These are phyloP conservation scores for Lichtheimia hyalospora DNA, from an alignment of 371 early-diverging fungal species.

Conservation along the genomic window DNA sequence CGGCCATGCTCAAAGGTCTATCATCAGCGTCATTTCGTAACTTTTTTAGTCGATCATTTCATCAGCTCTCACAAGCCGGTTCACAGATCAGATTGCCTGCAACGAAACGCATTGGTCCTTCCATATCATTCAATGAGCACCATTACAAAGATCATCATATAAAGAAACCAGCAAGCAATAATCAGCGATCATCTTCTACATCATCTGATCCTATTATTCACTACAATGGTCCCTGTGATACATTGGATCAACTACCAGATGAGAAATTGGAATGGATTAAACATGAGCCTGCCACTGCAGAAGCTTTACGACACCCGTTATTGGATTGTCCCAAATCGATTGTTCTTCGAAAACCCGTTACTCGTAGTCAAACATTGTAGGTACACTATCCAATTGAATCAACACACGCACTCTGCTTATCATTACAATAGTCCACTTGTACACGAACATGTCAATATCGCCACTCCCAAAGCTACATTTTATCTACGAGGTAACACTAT, in stretches of 20 bases:
- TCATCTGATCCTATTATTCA: slow-evolving; percentile 33
- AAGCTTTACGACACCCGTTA: slow-evolving; percentile 22
- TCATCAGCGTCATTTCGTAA: slow-evolving; percentile 18
- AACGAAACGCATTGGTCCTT: slow-evolving; percentile 5
- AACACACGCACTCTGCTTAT: no score
- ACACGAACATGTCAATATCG: slow-evolving; percentile 5
- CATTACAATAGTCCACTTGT: slow-evolving; percentile 7
- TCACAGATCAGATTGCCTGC: slow-evolving; percentile 15
- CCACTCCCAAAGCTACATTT: slow-evolving; percentile 33
- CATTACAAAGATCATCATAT: no score
- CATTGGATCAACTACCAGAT: slow-evolving; percentile 38
- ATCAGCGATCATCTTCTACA: background rate
- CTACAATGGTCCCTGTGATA: slow-evolving; percentile 42
- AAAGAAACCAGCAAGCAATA: no score
- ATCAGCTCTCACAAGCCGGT: slow-evolving; percentile 17
- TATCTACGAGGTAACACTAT: slow-evolving; percentile 36
- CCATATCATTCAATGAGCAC: background rate
- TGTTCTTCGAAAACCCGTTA: slow-evolving; percentile 38
- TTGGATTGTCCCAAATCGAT: slow-evolving; percentile 27
- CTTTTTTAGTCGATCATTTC: slow-evolving; percentile 16
- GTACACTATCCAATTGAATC: background rate
- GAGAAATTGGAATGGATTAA: slow-evolving; percentile 41
- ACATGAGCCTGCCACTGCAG: slow-evolving; percentile 17
- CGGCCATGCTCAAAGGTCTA: slow-evolving; percentile 7
- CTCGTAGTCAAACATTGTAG: slow-evolving; percentile 20